Evolutionary conservation across 2,329 filamentous ascomycete species (phyloP).

Genomic region (Alternaria gaisen): DNA sequence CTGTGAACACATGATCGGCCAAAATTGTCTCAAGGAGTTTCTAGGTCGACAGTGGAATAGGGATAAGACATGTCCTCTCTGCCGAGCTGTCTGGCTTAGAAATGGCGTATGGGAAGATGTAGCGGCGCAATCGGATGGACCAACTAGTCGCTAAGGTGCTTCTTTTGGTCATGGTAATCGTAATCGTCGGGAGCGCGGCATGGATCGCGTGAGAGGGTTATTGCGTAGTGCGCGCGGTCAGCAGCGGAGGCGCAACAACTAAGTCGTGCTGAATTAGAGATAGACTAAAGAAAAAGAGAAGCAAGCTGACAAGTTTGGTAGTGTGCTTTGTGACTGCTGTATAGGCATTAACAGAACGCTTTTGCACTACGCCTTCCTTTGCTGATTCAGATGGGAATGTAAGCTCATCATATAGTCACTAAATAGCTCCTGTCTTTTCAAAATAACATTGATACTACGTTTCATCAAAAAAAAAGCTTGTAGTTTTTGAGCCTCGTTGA

Average conservation of each 20-base stretch:
- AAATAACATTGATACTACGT: too few species aligned
- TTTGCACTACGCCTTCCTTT: background rate
- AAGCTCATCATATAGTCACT: too few species aligned
- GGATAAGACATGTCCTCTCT: constrained; percentile 5
- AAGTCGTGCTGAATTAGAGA: background rate
- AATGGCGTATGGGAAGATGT: background rate
- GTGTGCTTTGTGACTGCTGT: background rate
- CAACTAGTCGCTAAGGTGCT: background rate
- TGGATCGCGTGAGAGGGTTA: background rate
- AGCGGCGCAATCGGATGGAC: background rate
- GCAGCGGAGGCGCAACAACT: background rate
- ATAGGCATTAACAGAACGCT: background rate
- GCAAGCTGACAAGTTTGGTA: background rate
- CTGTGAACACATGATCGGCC: constrained; percentile 6
- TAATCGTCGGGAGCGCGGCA: background rate
- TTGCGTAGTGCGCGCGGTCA: background rate
- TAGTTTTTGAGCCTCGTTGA: background rate
- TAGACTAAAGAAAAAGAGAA: background rate
- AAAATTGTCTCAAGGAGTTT: background rate
- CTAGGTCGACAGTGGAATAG: background rate
- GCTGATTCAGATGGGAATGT: too few species aligned
- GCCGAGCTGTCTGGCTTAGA: background rate
- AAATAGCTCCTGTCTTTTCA: too few species aligned
- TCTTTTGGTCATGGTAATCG: background rate
- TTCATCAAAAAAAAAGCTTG: background rate